Conservation (phyloP, 257 asterid genomes). For the Forsythia suspensa region DNA sequence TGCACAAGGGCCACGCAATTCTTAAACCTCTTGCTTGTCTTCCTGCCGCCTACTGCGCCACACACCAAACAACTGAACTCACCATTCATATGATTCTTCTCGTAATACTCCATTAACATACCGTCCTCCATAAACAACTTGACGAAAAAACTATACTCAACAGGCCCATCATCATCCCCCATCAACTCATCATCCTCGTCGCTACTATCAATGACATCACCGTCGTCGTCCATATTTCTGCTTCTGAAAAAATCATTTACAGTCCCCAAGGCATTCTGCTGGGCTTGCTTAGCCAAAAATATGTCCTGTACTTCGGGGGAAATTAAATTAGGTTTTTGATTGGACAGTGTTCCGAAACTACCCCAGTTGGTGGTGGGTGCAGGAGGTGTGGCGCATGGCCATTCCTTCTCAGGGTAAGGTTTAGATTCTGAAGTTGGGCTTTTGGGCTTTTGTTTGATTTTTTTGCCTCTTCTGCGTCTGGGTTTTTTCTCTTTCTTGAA, state of each 20-base stretch:
- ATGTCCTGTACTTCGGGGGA: conserved; percentile 39
- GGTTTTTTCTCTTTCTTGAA: conserved; percentile 35
- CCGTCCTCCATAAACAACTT: conserved; percentile 50
- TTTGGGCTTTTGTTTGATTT: conserved; percentile 7
- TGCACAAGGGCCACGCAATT: conserved; percentile 72
- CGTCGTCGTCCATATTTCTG: conserved; percentile 18
- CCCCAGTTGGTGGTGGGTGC: conserved; percentile 43
- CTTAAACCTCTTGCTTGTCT: conserved; percentile 53
- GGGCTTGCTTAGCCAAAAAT: conserved; percentile 38
- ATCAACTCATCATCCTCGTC: conserved; percentile 44
- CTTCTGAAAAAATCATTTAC: conserved; percentile 36
- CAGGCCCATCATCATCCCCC: conserved; percentile 37
- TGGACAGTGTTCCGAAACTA: conserved; percentile 9
- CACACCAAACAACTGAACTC: conserved; percentile 74
- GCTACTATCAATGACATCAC: conserved; percentile 32
- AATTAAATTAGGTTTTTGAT: conserved; percentile 17
- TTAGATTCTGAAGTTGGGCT: conserved; percentile 14
- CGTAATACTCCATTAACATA: conserved; percentile 49
- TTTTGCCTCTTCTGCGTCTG: neutral
- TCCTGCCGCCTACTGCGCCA: conserved; percentile 53
- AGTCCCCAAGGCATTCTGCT: conserved; percentile 42
- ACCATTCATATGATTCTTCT: conserved; percentile 50
- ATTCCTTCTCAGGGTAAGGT: conserved; percentile 41
- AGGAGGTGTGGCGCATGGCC: conserved; percentile 52
- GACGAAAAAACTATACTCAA: conserved; percentile 38